phyloP scores from a whole-genome alignment of 1,284 basidiomycete species.

The Trichosporon sp. region DNA sequence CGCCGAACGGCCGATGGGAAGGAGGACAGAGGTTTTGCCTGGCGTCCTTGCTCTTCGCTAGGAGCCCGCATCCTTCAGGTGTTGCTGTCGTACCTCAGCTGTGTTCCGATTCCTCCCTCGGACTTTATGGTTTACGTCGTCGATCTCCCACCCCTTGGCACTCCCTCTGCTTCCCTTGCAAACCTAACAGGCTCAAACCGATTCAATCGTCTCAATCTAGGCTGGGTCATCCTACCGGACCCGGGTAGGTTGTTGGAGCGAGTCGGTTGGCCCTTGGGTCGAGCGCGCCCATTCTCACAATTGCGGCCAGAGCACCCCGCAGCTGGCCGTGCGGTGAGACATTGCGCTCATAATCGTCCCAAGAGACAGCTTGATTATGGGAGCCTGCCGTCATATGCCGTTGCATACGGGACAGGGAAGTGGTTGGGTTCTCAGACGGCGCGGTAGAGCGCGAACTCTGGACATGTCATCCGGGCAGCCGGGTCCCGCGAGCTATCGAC shows the following conservation, averaged over 20 bases:
- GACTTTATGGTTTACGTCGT: constrained; percentile 13
- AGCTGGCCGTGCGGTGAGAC: background rate
- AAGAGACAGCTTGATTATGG: background rate
- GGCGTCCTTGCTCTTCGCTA: background rate
- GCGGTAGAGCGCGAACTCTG: background rate
- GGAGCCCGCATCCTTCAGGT: background rate
- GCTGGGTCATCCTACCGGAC: background rate
- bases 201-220: constrained; percentile 7
- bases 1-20: background rate
- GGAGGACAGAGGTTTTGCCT: background rate
- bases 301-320: background rate
- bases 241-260: background rate
- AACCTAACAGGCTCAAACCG: background rate
- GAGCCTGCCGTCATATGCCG: constrained; percentile 14
- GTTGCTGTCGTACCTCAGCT: constrained; percentile 1
- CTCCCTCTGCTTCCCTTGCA: background rate
- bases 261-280: background rate
- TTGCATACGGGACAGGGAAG: background rate
- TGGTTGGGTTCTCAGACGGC: background rate
- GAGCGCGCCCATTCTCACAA: background rate
- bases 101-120: background rate
- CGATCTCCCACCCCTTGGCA: constrained; percentile 10
- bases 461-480: background rate
- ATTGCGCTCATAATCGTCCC: background rate
- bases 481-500: background rate